Conservation (phyloP, 1,284 basidiomycete genomes). For the Schizopora paradoxa region DNA sequence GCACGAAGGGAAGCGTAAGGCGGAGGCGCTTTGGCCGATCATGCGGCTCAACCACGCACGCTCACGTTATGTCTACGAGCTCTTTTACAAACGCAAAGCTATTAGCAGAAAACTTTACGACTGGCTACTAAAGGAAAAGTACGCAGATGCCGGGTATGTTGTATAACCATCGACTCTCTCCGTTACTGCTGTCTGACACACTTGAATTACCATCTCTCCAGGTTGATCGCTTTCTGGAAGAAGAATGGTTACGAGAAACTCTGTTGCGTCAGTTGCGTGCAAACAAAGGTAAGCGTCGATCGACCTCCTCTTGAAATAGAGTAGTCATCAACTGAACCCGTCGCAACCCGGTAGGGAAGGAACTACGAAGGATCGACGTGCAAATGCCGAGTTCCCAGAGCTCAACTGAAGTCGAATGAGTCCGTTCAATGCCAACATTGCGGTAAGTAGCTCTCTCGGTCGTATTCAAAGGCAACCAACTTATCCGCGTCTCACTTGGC, state of each 20-base stretch:
- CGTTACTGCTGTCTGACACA: slow-evolving; percentile 2
- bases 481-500: slow-evolving; percentile 18
- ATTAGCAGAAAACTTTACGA: slow-evolving; percentile 94
- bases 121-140: slow-evolving; percentile 97
- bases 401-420: slow-evolving; percentile 84
- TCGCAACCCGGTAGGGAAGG: slow-evolving; percentile 95
- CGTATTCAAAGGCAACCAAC: slow-evolving; percentile 3
- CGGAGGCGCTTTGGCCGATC: slow-evolving; percentile 97
- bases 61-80: slow-evolving; percentile 95
- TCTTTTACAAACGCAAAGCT: slow-evolving; percentile 98
- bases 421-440: slow-evolving; percentile 98
- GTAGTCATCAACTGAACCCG: slow-evolving; percentile 17
- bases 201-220: slow-evolving; percentile 30
- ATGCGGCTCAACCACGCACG: slow-evolving; percentile 97
- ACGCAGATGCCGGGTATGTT: slow-evolving; percentile 93
- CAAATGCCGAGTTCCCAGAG: slow-evolving; percentile 95
- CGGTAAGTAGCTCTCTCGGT: slow-evolving; percentile 51
- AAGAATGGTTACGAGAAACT: slow-evolving; percentile 98
- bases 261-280: slow-evolving; percentile 96
- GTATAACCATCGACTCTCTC: too few species aligned
- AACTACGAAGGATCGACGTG: slow-evolving; percentile 99
- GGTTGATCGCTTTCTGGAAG: slow-evolving; percentile 99
- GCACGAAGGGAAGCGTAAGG: slow-evolving; percentile 96
- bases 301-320: slow-evolving; percentile 13
- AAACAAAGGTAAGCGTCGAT: slow-evolving; percentile 65